Conservation (phyloP, 768 basidiomycete genomes). For the Dacryopinax spathularia region DNA sequence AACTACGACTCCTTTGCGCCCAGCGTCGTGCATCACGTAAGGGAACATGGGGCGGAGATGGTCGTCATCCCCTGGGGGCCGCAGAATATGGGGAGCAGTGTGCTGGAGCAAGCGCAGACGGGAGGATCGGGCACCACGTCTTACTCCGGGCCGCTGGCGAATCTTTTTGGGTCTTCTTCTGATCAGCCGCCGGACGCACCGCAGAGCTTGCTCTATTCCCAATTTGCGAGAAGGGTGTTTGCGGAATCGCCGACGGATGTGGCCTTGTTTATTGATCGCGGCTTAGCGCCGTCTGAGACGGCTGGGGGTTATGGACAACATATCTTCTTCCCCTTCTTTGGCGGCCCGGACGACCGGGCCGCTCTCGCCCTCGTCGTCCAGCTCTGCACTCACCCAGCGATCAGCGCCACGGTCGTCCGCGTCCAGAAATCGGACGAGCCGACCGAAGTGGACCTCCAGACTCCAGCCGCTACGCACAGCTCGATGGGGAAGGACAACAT, state of each 20-base stretch:
- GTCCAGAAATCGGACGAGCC: slow-evolving; percentile 35
- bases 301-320: slow-evolving; percentile 32
- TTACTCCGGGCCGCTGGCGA: slow-evolving; percentile 54
- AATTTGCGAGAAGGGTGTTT: slow-evolving; percentile 77
- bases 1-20: slow-evolving; percentile 56
- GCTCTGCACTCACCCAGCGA: slow-evolving; percentile 46
- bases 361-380: slow-evolving; percentile 73
- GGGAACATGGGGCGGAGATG: slow-evolving; percentile 48
- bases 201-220: slow-evolving; percentile 50
- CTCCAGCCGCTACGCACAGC: background rate
- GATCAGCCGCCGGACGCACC: slow-evolving; percentile 34
- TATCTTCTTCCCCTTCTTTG: slow-evolving; percentile 80
- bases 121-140: slow-evolving; percentile 15
- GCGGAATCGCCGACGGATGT: slow-evolving; percentile 57
- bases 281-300: slow-evolving; percentile 28
- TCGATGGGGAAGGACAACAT: slow-evolving; percentile 13
- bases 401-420: slow-evolving; percentile 61
- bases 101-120: background rate
- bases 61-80: slow-evolving; percentile 76
- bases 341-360: slow-evolving; percentile 84
- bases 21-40: slow-evolving; percentile 47
- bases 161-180: slow-evolving; percentile 46
- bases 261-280: slow-evolving; percentile 73
- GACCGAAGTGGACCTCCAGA: slow-evolving; percentile 9
- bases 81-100: slow-evolving; percentile 12